phyloP scores from a whole-genome alignment of 129 eudicot species.

The Chrysanthemum lavandulifolium region DNA sequence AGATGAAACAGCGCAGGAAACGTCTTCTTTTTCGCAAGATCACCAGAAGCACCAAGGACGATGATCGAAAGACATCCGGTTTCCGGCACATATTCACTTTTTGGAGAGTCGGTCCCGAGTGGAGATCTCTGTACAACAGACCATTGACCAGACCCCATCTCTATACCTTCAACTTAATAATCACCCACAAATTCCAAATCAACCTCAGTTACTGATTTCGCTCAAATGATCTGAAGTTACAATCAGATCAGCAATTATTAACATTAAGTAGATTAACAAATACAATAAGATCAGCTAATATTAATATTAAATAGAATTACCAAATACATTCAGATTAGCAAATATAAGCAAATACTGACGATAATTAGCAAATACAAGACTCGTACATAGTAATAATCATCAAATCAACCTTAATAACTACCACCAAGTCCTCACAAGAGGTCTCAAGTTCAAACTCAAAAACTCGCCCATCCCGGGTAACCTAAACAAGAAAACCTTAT shows the following conservation, averaged over 20 bases:
- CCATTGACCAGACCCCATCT: conserved; percentile 65
- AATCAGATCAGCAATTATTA: background rate
- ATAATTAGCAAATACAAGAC: no score
- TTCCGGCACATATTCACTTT: conserved; percentile 46
- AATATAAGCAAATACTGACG: no score
- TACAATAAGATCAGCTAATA: background rate
- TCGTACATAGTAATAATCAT: no score
- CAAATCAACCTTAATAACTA: no score
- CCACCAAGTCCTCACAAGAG: no score
- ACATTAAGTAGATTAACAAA: background rate
- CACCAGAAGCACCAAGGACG: conserved; percentile 99
- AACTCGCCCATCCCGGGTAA: no score
- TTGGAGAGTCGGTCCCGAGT: conserved; percentile 34
- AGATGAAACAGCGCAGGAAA: conserved; percentile 98
- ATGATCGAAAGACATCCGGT: conserved; percentile 74
- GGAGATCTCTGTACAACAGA: conserved; percentile 56
- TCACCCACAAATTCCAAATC: no score
- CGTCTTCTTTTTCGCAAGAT: conserved; percentile 98
- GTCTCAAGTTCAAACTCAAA: no score
- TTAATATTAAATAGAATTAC: background rate
- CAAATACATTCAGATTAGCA: no score
- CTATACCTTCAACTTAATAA: background rate
- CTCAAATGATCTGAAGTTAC: background rate
- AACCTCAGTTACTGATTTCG: no score
- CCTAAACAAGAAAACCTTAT: no score